Conservation (phyloP, 1,284 basidiomycete genomes). For the Coriolopsis trogii region DNA sequence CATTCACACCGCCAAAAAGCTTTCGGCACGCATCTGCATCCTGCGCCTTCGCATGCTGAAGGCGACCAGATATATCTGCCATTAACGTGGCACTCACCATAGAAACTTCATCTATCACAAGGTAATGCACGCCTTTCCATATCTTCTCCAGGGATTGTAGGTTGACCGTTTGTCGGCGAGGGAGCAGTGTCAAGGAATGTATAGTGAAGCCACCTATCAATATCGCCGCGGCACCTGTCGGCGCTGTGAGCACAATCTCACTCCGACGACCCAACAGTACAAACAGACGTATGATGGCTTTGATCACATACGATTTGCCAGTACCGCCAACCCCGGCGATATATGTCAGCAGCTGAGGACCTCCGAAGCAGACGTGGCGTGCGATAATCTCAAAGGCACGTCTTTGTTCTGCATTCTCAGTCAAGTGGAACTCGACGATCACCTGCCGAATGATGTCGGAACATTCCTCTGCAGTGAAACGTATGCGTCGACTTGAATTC, state of each 20-base stretch:
- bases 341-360: constrained; percentile 16
- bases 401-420: neutral
- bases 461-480: neutral
- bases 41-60: constrained; percentile 6
- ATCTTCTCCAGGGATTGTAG: neutral
- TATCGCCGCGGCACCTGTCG: constrained; percentile 12
- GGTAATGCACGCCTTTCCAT: neutral
- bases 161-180: neutral
- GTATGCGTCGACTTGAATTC: neutral
- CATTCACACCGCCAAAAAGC: constrained; percentile 20
- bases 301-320: constrained; percentile 21
- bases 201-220: constrained; percentile 14
- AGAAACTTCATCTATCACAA: constrained; percentile 6
- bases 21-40: too few relatives aligned
- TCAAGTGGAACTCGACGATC: neutral
- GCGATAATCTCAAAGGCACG: constrained; percentile 2
- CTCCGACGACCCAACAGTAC: neutral
- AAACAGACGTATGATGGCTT: constrained; percentile 7
- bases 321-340: constrained; percentile 22
- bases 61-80: neutral
- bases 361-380: neutral
- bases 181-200: constrained; percentile 13
- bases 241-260: constrained; percentile 8
- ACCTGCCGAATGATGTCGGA: neutral
- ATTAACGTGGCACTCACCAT: constrained; percentile 3